Evolutionary conservation across 2,329 filamentous ascomycete genomes (phyloP), one percentile per base, ranked within the genome.

Genomic region (Zymoseptoria passerinii): DNA sequence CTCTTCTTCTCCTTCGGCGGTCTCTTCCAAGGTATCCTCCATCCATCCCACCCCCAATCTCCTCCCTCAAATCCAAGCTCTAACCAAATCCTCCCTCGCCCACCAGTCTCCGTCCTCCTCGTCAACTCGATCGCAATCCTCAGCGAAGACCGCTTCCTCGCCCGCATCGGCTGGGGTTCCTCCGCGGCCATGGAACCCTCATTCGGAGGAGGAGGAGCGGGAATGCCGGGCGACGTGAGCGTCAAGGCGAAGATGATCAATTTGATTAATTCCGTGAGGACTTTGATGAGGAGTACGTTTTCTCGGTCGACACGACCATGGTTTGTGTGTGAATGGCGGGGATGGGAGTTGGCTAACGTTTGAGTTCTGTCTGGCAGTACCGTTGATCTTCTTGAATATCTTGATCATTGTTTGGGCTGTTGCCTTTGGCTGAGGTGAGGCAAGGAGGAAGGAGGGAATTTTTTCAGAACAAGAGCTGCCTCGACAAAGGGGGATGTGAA

Each of bases 51-150:
- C 44, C 51, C 49, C 49, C 19, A 52, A n/a, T n/a, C 35, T 29
- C 40, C 28, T 7, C 28, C 48, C 28, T 20, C 61, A 16, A 54
- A 28, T 49, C 28, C 29, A 52, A 56, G 52, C 59, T 54, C 44
- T 55, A 53, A 61, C 65, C 67, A 53, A n/a, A n/a, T 69, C 65
- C 61, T 48, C 9, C 20, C 48, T 61, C n/a, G n/a, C 35, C n/a
- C 28, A 49, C 20, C 69, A 91, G 89, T 92, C 66, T 82, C 85
- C 67, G 81, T 95, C 72, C 89, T 97, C 70, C 83, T 97, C 72
- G 86, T 94, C 76, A 99, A 99, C 76, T 90, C 90, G 65, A 87
- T 97, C 72, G 90, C 92, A 63, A 85, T 96, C 71, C 87, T 97
- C 65, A 95, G 90, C 68, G 92, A 96, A 83, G 91, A 96, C 77